Evolutionary conservation across 176 grass and related monocot species (phyloP), one percentile per base, ranked within the genome.

Genomic region (Thinopyrum elongatum): DNA sequence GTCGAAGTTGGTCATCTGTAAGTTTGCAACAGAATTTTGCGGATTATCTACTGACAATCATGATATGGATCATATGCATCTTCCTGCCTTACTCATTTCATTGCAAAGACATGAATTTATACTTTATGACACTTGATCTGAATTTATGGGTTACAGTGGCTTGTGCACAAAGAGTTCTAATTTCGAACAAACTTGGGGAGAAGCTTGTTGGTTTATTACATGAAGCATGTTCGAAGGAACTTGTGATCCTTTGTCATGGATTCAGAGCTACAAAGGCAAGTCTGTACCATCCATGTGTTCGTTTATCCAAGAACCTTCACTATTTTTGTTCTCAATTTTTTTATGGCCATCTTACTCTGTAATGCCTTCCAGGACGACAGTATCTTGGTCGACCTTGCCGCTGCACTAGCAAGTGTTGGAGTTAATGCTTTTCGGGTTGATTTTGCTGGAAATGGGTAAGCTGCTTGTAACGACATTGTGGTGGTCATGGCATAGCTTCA

Each of bases 371-470:
- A 98, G 96, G 90, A 95, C 70, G 96, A 95, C 83, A 95, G 58
- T 27, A 95, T 94, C 81, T 87, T 98, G 27, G 82, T 95, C 82
- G 71, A 83, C 73, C 87, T 98, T 88, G 82, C 84, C 65, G 34
- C 77, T 80, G 81, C 90, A 44, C 57, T 98, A 80, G 83, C 86
- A 74, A 84, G 64, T 16, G 85, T 88, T 80, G 84, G 91, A 41
- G 29, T 88, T 33, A 94, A 84, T 69, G 77, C 47, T 53, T 98
- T 92, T 86, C 93, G 90, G 21, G 92, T 98, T 88, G 96, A 98
- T 94, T 98, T 98, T 94, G 70, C 91, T 33, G 93, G 96, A 86
- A 98, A 98, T 80, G 96, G 96, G 93, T 98, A 94, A 87, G 85
- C 47, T 19, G 38, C 28, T 67, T 27, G 44, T 65, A 8, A 82